Percentiles rank a stretch among this genome's conserved stretches.
phyloP scores from a whole-genome alignment of 1,284 basidiomycete species.

The Lentinula novae-zelandiae region DNA sequence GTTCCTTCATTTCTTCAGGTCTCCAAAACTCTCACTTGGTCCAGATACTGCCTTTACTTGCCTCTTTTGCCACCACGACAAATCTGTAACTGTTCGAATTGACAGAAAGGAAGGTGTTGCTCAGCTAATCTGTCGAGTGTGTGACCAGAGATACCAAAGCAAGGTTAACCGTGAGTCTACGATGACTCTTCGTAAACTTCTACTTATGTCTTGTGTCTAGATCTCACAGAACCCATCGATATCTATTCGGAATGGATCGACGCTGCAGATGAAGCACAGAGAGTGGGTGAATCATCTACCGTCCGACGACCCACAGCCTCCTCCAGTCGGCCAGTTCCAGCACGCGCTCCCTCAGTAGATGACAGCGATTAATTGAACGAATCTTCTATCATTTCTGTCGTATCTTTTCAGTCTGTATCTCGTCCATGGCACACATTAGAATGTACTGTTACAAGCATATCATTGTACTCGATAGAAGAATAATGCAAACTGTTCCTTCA shows the following conservation, averaged over 20 bases:
- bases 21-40: slow-evolving; percentile 2
- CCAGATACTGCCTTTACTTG: slow-evolving; percentile 80
- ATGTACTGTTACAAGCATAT: background rate
- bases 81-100: slow-evolving; percentile 82
- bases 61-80: slow-evolving; percentile 90
- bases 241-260: slow-evolving; percentile 93
- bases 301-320: slow-evolving; percentile 55
- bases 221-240: slow-evolving; percentile 85
- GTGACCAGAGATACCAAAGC: slow-evolving; percentile 79
- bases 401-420: background rate
- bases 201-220: slow-evolving; percentile 32
- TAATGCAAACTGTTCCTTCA: background rate
- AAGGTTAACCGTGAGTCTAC: slow-evolving; percentile 74
- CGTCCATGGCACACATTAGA: background rate
- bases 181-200: slow-evolving; percentile 14
- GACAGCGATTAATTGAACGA: slow-evolving; percentile 43
- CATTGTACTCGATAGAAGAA: background rate
- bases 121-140: slow-evolving; percentile 73
- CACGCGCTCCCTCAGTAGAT: slow-evolving; percentile 28
- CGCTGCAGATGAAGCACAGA: slow-evolving; percentile 73
- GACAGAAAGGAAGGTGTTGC: slow-evolving; percentile 82
- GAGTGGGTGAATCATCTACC: slow-evolving; percentile 35
- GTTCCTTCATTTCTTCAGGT: slow-evolving; percentile 18
- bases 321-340: slow-evolving; percentile 46
- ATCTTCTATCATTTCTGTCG: slow-evolving; percentile 18